phyloP scores from a whole-genome alignment of 306 rosid genomes.

The Castanea crenata region DNA sequence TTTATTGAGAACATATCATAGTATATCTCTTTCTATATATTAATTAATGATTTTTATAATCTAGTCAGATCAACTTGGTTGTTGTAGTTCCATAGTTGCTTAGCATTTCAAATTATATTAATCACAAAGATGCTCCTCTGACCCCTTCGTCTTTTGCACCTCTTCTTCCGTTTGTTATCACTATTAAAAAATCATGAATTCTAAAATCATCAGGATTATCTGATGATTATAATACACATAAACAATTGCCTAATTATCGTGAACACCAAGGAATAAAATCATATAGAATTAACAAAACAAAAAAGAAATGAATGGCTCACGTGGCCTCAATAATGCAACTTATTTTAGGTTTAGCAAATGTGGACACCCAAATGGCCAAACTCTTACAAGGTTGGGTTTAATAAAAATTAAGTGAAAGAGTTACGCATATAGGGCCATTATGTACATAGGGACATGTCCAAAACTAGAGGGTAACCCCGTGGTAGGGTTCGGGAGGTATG shows the following conservation, averaged over 20 bases:
- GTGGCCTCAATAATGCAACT: not conserved
- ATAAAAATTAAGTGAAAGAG: not conserved
- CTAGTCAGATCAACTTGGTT: too few species aligned
- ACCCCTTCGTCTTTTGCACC: not conserved
- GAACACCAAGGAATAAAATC: too few species aligned
- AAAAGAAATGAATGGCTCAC: not conserved
- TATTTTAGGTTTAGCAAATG: not conserved
- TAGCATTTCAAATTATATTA: too few species aligned
- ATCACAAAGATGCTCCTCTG: not conserved
- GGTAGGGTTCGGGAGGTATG: conserved; percentile 3
- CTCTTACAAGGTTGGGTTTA: not conserved
- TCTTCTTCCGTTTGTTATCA: not conserved
- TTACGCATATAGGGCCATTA: not conserved
- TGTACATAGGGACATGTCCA: too few species aligned
- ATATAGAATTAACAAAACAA: not conserved
- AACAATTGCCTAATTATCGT: too few species aligned
- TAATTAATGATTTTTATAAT: too few species aligned
- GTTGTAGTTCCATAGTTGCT: too few species aligned
- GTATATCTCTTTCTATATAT: too few species aligned
- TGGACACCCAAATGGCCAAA: not conserved
- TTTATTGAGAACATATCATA: too few species aligned
- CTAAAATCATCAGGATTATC: too few species aligned
- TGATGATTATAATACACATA: too few species aligned
- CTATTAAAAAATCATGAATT: not conserved
- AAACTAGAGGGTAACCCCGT: not conserved